Percentiles rank a stretch among this genome's conserved stretches.
Evolutionary conservation across 2,329 filamentous ascomycete genomes (phyloP).

Genomic region (Cylindrodendrum hubeiense): DNA sequence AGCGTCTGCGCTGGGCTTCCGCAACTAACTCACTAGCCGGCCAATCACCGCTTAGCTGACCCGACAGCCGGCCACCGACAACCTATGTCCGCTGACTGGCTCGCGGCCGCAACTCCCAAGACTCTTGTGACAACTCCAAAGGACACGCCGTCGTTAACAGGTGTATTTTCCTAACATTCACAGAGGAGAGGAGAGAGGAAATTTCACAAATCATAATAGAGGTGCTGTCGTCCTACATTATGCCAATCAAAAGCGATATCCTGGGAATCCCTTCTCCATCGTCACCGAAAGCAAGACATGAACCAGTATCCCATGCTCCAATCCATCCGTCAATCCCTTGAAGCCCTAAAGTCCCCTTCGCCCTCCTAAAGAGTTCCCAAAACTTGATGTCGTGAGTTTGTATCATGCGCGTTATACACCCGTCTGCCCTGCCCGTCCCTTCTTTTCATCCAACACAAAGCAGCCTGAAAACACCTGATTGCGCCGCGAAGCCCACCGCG

Average conservation of each 20-base stretch:
- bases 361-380: slow-evolving; percentile 16
- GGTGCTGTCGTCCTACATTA: slow-evolving; percentile 36
- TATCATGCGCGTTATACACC: slow-evolving; percentile 35
- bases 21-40: slow-evolving; percentile 29
- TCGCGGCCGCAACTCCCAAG: slow-evolving; percentile 27
- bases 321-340: slow-evolving; percentile 30
- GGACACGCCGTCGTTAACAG: not conserved
- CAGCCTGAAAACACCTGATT: slow-evolving; percentile 40
- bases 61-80: slow-evolving; percentile 45
- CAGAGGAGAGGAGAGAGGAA: slow-evolving; percentile 5
- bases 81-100: slow-evolving; percentile 34
- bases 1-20: slow-evolving; percentile 8
- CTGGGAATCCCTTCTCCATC: slow-evolving; percentile 29
- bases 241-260: slow-evolving; percentile 43
- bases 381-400: slow-evolving; percentile 38
- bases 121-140: slow-evolving; percentile 28
- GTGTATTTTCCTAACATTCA: not conserved
- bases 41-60: slow-evolving; percentile 44
- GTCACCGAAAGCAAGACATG: slow-evolving; percentile 19
- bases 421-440: slow-evolving; percentile 26
- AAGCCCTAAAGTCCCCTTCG: slow-evolving; percentile 36
- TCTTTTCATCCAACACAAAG: slow-evolving; percentile 34
- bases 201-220: slow-evolving; percentile 28
- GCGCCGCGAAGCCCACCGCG: slow-evolving; percentile 38
- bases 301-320: slow-evolving; percentile 27